These are phyloP conservation scores for Zelonia costaricensis DNA, from an alignment of 208 protist genomes.

Conservation along the genomic window DNA sequence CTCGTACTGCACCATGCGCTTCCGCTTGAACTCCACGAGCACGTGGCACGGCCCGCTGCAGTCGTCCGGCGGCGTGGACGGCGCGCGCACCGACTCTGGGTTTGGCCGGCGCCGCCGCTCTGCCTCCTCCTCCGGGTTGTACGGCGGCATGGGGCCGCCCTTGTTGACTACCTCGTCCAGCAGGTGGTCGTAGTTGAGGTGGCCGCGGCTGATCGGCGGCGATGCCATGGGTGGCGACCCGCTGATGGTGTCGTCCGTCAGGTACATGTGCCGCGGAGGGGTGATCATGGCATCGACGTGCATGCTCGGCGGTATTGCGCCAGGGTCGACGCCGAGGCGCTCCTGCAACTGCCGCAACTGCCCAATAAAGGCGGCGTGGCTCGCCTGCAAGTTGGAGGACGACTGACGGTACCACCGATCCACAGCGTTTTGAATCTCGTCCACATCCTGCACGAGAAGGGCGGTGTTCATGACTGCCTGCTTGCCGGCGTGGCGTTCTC, in stretches of 20 bases:
- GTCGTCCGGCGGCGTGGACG: constrained; percentile 54
- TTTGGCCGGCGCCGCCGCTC: constrained; percentile 57
- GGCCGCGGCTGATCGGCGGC: constrained; percentile 42
- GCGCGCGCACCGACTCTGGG: constrained; percentile 38
- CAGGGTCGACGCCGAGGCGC: constrained; percentile 32
- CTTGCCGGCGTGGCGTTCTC: too few species aligned
- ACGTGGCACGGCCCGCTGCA: constrained; percentile 80
- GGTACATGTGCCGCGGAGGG: constrained; percentile 42
- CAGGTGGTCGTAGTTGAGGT: constrained; percentile 57
- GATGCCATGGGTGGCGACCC: constrained; percentile 63
- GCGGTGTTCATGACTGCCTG: constrained; percentile 36
- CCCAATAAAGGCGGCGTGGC: constrained; percentile 37
- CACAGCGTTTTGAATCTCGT: constrained; percentile 62
- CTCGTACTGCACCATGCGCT: constrained; percentile 84
- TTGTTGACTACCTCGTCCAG: constrained; percentile 43
- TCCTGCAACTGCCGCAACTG: constrained; percentile 62
- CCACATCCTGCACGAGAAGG: constrained; percentile 57
- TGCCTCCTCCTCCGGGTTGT: constrained; percentile 36
- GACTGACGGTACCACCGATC: constrained; percentile 68
- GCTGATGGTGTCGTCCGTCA: constrained; percentile 32
- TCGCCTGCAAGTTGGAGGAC: constrained; percentile 34
- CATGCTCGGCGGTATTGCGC: neutral
- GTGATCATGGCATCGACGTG: constrained; percentile 45
- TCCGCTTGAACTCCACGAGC: constrained; percentile 90
- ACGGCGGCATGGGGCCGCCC: constrained; percentile 22